phyloP scores from a whole-genome alignment of 371 early-diverging fungal genomes.

The Rhizopus sp. region DNA sequence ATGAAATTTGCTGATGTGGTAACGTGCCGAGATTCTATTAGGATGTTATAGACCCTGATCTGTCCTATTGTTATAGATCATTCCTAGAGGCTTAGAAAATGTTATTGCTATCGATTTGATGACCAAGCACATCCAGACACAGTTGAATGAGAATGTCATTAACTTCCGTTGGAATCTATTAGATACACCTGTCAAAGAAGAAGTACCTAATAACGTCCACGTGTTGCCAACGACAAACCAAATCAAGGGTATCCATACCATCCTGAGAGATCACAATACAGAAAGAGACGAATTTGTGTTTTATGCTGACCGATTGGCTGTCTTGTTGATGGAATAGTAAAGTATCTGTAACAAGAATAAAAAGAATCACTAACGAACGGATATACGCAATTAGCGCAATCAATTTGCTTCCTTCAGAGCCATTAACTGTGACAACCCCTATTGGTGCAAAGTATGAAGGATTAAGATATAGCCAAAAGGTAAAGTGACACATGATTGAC shows the following conservation, averaged over 20 bases:
- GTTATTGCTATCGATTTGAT: constrained; percentile 89
- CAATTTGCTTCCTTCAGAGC: constrained; percentile 60
- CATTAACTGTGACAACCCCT: constrained; percentile 64
- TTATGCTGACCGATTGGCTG: constrained; percentile 84
- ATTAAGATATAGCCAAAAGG: constrained; percentile 40
- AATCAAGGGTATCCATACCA: constrained; percentile 82
- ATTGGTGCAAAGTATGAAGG: constrained; percentile 63
- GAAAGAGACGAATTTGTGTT: constrained; percentile 88
- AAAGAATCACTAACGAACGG: background rate
- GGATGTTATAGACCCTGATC: background rate
- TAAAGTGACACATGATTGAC: constrained; percentile 14
- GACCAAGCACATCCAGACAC: constrained; percentile 82
- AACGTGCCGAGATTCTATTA: constrained; percentile 13
- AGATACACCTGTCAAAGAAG: constrained; percentile 40
- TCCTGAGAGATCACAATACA: constrained; percentile 74
- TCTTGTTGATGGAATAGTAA: constrained; percentile 82
- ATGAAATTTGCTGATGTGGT: constrained; percentile 88
- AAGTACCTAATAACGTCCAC: constrained; percentile 55
- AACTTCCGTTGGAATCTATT: constrained; percentile 68
- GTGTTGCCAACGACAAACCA: constrained; percentile 69
- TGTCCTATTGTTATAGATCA: constrained; percentile 55
- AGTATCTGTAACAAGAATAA: background rate
- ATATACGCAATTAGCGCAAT: constrained; percentile 48
- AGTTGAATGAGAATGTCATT: constrained; percentile 74
- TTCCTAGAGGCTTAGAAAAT: constrained; percentile 91